Percentiles rank a stretch among this genome's conserved stretches.
Evolutionary conservation across 2,329 filamentous ascomycete genomes (phyloP).

Genomic region (Pyricularia sp.): DNA sequence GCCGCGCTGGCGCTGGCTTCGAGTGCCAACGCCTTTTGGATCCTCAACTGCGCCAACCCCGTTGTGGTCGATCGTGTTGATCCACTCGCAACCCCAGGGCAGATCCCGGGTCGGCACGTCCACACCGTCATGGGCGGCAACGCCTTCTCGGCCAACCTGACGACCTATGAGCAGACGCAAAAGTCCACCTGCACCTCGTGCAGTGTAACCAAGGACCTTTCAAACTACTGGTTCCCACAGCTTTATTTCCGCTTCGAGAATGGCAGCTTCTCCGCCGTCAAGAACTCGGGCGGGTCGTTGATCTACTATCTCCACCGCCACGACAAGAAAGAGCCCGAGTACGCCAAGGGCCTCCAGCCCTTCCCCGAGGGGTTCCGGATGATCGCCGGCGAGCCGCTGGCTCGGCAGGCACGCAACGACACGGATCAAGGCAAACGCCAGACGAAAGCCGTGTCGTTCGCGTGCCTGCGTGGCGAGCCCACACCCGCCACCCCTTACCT

Average conservation of each 20-base stretch:
- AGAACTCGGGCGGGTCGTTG: slow-evolving; percentile 6
- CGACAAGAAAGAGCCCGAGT: not conserved
- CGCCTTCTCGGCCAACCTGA: slow-evolving; percentile 17
- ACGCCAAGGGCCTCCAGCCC: slow-evolving; percentile 1
- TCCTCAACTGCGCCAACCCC: slow-evolving; percentile 5
- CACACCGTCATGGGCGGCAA: slow-evolving; percentile 11
- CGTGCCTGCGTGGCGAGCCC: slow-evolving; percentile 9
- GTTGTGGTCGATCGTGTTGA: slow-evolving; percentile 8
- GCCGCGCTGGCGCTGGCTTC: not conserved
- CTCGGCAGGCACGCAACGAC: not conserved
- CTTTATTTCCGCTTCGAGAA: slow-evolving; percentile 4
- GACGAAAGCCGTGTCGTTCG: slow-evolving; percentile 12
- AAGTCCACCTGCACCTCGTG: slow-evolving; percentile 28
- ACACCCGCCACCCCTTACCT: slow-evolving; percentile 22
- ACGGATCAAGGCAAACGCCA: not conserved
- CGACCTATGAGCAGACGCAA: slow-evolving; percentile 12
- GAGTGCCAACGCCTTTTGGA: slow-evolving; percentile 2
- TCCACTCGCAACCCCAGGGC: slow-evolving; percentile 5
- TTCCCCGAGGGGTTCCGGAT: slow-evolving; percentile 5
- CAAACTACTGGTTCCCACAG: slow-evolving; percentile 21
- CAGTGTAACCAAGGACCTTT: slow-evolving; percentile 26
- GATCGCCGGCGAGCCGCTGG: slow-evolving; percentile 2
- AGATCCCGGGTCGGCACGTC: slow-evolving; percentile 4
- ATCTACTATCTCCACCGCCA: slow-evolving; percentile 6
- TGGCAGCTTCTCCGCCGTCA: slow-evolving; percentile 7